Evolutionary conservation across 2,329 filamentous ascomycete species (phyloP).

Genomic region (Botrytis medusae): DNA sequence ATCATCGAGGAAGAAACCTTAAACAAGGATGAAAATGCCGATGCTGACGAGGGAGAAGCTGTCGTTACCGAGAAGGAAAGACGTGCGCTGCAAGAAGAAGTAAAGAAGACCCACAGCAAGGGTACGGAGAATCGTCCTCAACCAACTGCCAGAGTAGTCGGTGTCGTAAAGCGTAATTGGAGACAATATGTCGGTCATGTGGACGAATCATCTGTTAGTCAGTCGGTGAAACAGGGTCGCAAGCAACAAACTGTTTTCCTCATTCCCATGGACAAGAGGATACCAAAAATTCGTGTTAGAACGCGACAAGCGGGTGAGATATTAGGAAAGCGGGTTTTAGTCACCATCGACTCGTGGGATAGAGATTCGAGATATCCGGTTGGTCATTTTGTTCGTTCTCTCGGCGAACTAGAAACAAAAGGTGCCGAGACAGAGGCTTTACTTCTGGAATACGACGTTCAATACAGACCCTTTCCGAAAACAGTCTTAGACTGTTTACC

Average conservation of each 20-base stretch:
- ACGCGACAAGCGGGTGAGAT: slow-evolving; percentile 88
- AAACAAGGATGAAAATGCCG: slow-evolving; percentile 91
- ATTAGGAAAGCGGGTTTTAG: slow-evolving; percentile 84
- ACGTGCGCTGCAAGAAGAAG: slow-evolving; percentile 85
- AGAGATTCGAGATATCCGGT: slow-evolving; percentile 88
- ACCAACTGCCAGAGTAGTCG: slow-evolving; percentile 89
- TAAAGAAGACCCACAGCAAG: slow-evolving; percentile 78
- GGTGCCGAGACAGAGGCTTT: slow-evolving; percentile 96
- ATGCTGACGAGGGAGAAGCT: slow-evolving; percentile 71
- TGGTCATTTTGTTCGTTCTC: slow-evolving; percentile 88
- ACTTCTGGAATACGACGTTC: slow-evolving; percentile 92
- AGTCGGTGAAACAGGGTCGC: slow-evolving; percentile 70
- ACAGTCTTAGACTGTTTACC: slow-evolving; percentile 92
- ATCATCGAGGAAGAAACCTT: slow-evolving; percentile 92
- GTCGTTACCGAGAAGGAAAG: slow-evolving; percentile 88
- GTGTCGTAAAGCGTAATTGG: slow-evolving; percentile 94
- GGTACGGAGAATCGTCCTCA: slow-evolving; percentile 75
- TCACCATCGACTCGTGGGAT: slow-evolving; percentile 95
- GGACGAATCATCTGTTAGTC: slow-evolving; percentile 79
- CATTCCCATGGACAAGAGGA: slow-evolving; percentile 95
- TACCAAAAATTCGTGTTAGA: slow-evolving; percentile 91
- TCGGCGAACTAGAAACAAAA: slow-evolving; percentile 94
- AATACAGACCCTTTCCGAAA: slow-evolving; percentile 96
- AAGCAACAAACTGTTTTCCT: slow-evolving; percentile 93
- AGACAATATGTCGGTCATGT: slow-evolving; percentile 96